These are phyloP conservation scores for Phaeotremella skinneri DNA, from an alignment of 768 basidiomycete genomes.

Conservation along the genomic window DNA sequence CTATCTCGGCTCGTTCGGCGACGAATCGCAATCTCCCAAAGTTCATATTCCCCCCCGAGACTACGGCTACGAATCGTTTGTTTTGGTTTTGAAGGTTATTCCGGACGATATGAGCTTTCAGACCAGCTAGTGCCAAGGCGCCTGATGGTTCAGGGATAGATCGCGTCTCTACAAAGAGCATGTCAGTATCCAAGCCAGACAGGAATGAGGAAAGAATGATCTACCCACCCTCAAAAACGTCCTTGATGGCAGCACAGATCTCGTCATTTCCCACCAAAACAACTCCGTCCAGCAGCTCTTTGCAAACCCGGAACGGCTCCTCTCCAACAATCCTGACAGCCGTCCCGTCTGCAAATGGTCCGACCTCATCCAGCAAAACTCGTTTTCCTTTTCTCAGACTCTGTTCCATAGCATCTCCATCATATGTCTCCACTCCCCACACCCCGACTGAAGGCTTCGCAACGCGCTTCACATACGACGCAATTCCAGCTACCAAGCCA, in stretches of 20 bases:
- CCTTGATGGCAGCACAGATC: constrained; percentile 97
- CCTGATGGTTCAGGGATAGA: constrained; percentile 96
- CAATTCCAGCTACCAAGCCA: constrained; percentile 84
- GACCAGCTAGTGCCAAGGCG: constrained; percentile 83
- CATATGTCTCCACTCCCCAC: constrained; percentile 87
- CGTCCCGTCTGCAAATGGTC: constrained; percentile 95
- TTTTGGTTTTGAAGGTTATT: constrained; percentile 78
- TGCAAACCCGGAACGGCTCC: constrained; percentile 90
- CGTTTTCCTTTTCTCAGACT: constrained; percentile 79
- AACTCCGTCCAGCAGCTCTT: constrained; percentile 74
- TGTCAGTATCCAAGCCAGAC: background rate
- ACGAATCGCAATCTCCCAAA: constrained; percentile 95
- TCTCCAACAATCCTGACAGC: constrained; percentile 93
- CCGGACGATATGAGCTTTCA: constrained; percentile 79
- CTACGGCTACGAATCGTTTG: constrained; percentile 83
- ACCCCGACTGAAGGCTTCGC: constrained; percentile 78
- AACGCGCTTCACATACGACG: constrained; percentile 87
- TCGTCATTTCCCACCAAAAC: constrained; percentile 90
- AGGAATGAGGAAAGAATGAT: constrained; percentile 1
- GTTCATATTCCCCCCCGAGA: constrained; percentile 99
- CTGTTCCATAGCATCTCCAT: constrained; percentile 88
- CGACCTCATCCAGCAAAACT: constrained; percentile 80
- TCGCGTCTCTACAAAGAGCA: constrained; percentile 72
- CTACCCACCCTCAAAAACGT: constrained; percentile 85
- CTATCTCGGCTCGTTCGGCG: constrained; percentile 96